Percentiles rank a stretch among this genome's conserved stretches.
Evolutionary conservation across 345 rosid species (phyloP).

Genomic region (Cardamine resedifolia): DNA sequence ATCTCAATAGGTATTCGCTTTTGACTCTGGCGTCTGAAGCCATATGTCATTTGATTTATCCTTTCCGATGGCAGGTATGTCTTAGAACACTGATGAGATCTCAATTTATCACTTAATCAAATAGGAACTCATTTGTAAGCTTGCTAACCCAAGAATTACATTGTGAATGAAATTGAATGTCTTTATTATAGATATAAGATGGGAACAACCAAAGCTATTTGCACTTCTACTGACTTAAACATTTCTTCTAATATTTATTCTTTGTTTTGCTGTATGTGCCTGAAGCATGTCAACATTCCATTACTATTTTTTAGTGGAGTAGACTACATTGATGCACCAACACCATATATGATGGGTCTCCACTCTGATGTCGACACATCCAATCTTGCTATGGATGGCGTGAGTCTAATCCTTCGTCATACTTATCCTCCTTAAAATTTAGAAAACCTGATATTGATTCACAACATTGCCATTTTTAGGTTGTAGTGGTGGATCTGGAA

Average conservation of each 20-base stretch:
- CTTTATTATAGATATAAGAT: constrained; percentile 4
- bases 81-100: constrained; percentile 20
- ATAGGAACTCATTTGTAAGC: constrained; percentile 17
- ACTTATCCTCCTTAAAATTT: constrained; percentile 14
- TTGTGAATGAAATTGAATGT: constrained; percentile 10
- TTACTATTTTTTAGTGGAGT: constrained; percentile 99
- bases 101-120: constrained; percentile 5
- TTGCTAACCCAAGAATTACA: constrained; percentile 11
- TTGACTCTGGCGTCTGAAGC: constrained; percentile 90
- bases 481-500: constrained; percentile 96
- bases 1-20: constrained; percentile 76
- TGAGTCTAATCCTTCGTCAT: constrained; percentile 47
- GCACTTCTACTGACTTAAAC: constrained; percentile 12
- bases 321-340: constrained; percentile 98
- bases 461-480: constrained; percentile 51
- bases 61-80: constrained; percentile 96
- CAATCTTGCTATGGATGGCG: constrained; percentile 91
- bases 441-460: constrained; percentile 18
- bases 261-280: constrained; percentile 54
- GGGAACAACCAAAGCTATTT: constrained; percentile 1
- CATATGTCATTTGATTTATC: constrained; percentile 95
- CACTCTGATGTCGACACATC: constrained; percentile 93
- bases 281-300: constrained; percentile 99
- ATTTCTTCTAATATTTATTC: constrained; percentile 33
- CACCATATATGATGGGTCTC: constrained; percentile 99